Conservation (phyloP, 441 rosid genomes). For the Arabidopsis hybrid region DNA sequence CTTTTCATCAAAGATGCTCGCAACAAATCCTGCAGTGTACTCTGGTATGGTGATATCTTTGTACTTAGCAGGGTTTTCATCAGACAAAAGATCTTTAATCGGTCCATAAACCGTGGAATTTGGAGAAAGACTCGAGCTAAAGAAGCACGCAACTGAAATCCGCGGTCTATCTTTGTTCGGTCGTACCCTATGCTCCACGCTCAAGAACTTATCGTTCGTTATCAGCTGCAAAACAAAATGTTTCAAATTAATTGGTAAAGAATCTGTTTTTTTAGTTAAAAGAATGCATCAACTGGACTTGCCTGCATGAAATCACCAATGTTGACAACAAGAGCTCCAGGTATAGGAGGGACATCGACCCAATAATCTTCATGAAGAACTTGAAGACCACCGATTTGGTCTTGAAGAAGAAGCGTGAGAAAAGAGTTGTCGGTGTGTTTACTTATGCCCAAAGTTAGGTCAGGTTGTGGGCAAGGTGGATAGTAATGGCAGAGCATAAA, state of each 20-base stretch:
- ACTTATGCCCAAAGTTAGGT: constrained; percentile 58
- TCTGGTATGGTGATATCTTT: constrained; percentile 41
- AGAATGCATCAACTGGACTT: not conserved
- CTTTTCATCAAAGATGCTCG: constrained; percentile 5
- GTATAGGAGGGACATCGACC: constrained; percentile 56
- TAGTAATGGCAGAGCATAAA: constrained; percentile 49
- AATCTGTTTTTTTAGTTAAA: not conserved
- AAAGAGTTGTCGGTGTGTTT: constrained; percentile 60
- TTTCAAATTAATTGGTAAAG: not conserved
- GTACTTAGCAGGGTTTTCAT: constrained; percentile 53
- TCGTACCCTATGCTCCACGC: constrained; percentile 63
- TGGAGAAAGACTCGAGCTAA: constrained; percentile 37
- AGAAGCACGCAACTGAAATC: constrained; percentile 51
- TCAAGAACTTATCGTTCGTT: constrained; percentile 60
- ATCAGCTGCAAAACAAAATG: constrained; percentile 50
- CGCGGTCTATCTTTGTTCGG: constrained; percentile 49
- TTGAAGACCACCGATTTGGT: constrained; percentile 64
- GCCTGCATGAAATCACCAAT: constrained; percentile 68
- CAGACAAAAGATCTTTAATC: constrained; percentile 57
- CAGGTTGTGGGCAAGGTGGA: constrained; percentile 67
- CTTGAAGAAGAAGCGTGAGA: constrained; percentile 59
- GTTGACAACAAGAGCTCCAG: constrained; percentile 64
- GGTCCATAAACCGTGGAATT: constrained; percentile 50
- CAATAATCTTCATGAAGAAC: constrained; percentile 53
- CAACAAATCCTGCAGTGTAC: constrained; percentile 26